Evolutionary conservation across 176 grass and related monocot species (phyloP), one percentile per base, ranked within the genome.

Genomic region (Neostapfia colusana): DNA sequence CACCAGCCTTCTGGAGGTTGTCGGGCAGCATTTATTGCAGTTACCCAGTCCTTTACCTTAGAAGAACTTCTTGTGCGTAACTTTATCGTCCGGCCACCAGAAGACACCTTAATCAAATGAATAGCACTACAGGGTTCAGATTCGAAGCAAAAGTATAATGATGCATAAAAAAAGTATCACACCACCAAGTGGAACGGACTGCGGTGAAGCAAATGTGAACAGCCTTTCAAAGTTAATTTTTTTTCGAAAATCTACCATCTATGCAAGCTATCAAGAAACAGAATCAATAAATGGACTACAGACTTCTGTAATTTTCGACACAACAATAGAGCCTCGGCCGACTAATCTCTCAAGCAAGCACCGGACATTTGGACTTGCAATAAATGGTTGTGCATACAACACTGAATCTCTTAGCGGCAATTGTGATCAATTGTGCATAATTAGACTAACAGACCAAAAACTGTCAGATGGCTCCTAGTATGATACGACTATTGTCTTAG

Each of bases 1-100:
- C 84, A 97, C 94, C 94, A 97, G 23, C 94, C 94, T 31, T 97
- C 94, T 21, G 91, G 90, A 81, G 91, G 86, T 72, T 92, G 86
- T 83, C 92, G 79, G 56, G 91, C 88, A 83, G 92, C 90, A 73
- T 97, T 97, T 85, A 97, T 97, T 73, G 94, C 90, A 61, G 88
- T 85, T 85, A 97, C 88, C 94, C 94, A 97, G 65, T 93, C 91
- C 74, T 85, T 93, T 14, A 97, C 88, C 44, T 93, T 97, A 34
- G 77, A 78, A 74, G 90, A 91, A 73, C 88, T 91, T 89, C 82
- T 88, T 43, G 83, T 71, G 31, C 94, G 83, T 75, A 97, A 80
- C 50, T 85, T 91, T 84, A 97, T 79, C 10, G 83, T 93, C 25
- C 84, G 90, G 44, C 79, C 92, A 80, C 95, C 87, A 82, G 88